Evolutionary conservation across 257 asterid genomes (phyloP), one percentile per base, ranked within the genome.

Genomic region (Solanum paucissectum): DNA sequence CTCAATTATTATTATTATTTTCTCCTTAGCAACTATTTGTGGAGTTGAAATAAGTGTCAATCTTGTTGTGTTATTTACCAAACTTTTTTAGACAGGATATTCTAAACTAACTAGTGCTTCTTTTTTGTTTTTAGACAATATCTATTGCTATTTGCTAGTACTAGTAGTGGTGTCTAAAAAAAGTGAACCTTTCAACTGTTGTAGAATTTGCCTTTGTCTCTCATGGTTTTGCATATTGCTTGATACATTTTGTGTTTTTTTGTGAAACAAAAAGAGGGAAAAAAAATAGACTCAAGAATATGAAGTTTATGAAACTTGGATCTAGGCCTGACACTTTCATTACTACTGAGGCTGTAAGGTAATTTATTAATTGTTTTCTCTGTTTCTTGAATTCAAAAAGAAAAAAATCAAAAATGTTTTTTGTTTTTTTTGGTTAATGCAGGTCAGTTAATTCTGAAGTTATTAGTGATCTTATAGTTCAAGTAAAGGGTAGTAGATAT

Each of bases 371-470:
- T 68, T n/a, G 0, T n/a, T 83, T 85, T 52, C 86, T 79, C 85
- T 32, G 23, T 23, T 44, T 68, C 83, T 58, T 62, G 55, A 68
- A 87, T 16, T 46, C 85, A 38, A 38, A 3, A 37, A 38, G 33
- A 10, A 34, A 72, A 33, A 33, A 14, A 21, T 21, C 27, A 60
- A 62, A 76, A 77, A 52, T 52, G 20, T 46, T 46, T 40, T 13
- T 13, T 62, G 5, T 42, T 71, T 11, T 36, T 85, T 38, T 74
- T 7, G 8, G 21, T 68, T 89, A 84, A 88, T 79, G 87, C 91
- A 94, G 98, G 92, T 93, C 95, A 36, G 97, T 95, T 6, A 91
- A 95, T 49, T 92, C 98, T 9, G 98, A 94, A 85, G 95, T 94
- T 72, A 75, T 94, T 21, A 94, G 95, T 89, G 98, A 94, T 91